Evolutionary conservation across 257 asterid species (phyloP).

Genomic region (Scutellaria minor): DNA sequence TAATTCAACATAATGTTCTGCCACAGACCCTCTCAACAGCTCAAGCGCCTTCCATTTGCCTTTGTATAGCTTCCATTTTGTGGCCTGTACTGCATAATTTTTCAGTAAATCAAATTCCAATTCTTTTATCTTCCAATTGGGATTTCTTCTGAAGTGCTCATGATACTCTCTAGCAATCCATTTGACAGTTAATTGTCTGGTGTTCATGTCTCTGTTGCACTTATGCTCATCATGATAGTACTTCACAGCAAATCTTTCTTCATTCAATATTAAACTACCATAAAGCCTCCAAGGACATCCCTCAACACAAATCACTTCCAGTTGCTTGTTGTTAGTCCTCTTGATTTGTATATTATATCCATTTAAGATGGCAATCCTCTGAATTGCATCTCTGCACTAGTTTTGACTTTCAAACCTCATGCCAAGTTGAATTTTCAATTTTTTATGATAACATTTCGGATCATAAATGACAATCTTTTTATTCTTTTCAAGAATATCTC

Average conservation of each 20-base stretch:
- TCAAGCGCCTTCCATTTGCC: neutral
- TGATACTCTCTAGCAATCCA: constrained; percentile 1
- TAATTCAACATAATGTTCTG: neutral
- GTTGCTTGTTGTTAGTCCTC: neutral
- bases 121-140: neutral
- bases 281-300: neutral
- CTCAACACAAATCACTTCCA: neutral
- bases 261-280: neutral
- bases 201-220: neutral
- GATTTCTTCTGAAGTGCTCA: neutral
- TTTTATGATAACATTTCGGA: neutral
- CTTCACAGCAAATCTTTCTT: neutral
- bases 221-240: neutral
- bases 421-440: neutral
- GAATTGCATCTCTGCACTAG: neutral
- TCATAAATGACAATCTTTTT: neutral
- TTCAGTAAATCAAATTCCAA: neutral
- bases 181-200: neutral
- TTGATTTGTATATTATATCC: neutral
- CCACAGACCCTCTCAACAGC: neutral
- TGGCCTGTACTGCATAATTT: neutral
- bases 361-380: neutral
- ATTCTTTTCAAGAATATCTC: neutral
- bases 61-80: neutral
- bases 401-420: neutral